phyloP scores from a whole-genome alignment of 495 filamentous ascomycete species.

The Daldinia childiae region DNA sequence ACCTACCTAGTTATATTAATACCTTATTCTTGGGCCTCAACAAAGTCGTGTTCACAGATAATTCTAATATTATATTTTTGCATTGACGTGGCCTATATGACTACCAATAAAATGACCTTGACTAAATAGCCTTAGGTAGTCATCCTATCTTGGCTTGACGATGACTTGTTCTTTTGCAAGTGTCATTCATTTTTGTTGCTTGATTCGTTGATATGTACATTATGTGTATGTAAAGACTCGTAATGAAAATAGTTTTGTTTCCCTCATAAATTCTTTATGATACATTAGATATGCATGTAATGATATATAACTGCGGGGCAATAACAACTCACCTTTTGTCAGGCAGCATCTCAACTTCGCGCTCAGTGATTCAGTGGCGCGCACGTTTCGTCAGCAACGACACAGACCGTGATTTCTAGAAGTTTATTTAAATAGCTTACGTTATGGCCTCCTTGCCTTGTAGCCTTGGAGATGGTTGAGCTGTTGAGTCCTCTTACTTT shows the following conservation, averaged over 20 bases:
- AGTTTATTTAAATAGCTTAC: slow-evolving; percentile 19
- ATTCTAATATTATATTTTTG: not conserved
- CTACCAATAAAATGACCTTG: not conserved
- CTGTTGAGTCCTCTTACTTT: not conserved
- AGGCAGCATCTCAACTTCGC: slow-evolving; percentile 30
- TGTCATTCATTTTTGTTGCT: not conserved
- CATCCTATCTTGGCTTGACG: not conserved
- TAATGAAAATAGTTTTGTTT: not conserved
- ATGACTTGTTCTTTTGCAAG: not conserved
- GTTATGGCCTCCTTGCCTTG: slow-evolving; percentile 19
- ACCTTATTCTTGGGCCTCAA: not conserved
- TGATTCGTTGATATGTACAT: too few relatives aligned
- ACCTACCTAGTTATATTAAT: too few relatives aligned
- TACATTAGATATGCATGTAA: not conserved
- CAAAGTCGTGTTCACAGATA: not conserved
- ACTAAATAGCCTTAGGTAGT: not conserved
- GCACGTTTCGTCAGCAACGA: slow-evolving; percentile 26
- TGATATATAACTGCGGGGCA: not conserved
- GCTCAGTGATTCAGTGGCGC: slow-evolving; percentile 18
- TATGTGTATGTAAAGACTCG: not conserved
- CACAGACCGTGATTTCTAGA: slow-evolving; percentile 18
- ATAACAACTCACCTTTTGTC: slow-evolving; percentile 1
- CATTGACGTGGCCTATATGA: not conserved
- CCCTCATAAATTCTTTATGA: not conserved
- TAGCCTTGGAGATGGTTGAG: slow-evolving; percentile 21